Percentiles rank a stretch among this genome's conserved stretches.
Evolutionary conservation across 163 green algal genomes (phyloP).

Genomic region (Scenedesmus sp.): DNA sequence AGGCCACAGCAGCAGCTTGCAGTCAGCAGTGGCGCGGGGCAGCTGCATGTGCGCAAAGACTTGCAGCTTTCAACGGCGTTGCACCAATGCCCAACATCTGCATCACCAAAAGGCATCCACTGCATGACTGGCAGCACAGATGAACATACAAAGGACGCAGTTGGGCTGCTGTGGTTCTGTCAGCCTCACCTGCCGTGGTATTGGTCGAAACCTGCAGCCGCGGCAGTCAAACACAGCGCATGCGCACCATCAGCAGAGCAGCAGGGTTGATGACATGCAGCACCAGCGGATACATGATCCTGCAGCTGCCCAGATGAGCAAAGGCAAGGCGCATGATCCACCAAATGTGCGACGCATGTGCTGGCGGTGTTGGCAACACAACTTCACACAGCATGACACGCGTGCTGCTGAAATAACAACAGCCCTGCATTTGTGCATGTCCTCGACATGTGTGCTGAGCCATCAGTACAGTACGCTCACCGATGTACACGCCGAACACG

Average conservation of each 20-base stretch:
- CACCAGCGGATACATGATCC: not conserved
- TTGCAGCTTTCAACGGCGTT: no score
- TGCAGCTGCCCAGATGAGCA: not conserved
- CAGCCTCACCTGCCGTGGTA: constrained; percentile 28
- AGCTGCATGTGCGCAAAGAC: not conserved
- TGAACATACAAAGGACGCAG: not conserved
- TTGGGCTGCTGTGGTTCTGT: not conserved
- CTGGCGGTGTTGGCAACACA: no score
- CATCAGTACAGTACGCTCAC: not conserved
- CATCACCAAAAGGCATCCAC: not conserved
- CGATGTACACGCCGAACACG: constrained; percentile 45
- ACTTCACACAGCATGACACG: no score
- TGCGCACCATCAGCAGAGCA: not conserved
- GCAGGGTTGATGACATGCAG: not conserved
- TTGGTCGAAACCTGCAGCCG: constrained; percentile 24
- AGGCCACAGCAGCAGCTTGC: not conserved
- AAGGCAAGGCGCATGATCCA: no score
- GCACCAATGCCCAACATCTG: not conserved
- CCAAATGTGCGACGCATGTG: no score
- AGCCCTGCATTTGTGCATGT: not conserved
- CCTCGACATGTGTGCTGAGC: not conserved
- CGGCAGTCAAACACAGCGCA: not conserved
- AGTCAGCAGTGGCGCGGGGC: not conserved
- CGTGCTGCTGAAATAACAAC: no score
- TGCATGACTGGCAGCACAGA: not conserved